Percentiles rank a stretch among this genome's conserved stretches.
phyloP scores from a whole-genome alignment of 2,329 filamentous ascomycete species.

The Claviceps capensis region DNA sequence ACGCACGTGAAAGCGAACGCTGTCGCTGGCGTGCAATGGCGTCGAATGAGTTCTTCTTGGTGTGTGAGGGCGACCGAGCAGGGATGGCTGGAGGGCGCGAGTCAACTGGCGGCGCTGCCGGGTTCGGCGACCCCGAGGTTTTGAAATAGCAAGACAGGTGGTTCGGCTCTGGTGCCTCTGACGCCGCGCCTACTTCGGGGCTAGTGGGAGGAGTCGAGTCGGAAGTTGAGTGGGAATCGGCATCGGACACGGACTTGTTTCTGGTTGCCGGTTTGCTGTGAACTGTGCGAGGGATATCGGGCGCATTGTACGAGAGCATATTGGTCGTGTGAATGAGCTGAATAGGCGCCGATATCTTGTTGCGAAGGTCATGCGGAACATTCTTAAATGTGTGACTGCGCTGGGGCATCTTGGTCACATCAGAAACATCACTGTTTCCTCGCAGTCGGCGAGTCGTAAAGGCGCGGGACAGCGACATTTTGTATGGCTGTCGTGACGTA shows the following conservation, averaged over 20 bases:
- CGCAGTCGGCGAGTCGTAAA: conserved; percentile 58
- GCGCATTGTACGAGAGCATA: conserved; percentile 88
- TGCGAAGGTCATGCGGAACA: conserved; percentile 32
- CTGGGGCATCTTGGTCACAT: conserved; percentile 25
- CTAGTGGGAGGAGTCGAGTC: conserved; percentile 52
- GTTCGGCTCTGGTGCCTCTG: conserved; percentile 46
- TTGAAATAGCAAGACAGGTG: conserved; percentile 56
- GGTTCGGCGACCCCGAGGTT: conserved; percentile 31
- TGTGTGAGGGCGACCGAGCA: conserved; percentile 70
- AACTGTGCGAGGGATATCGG: conserved; percentile 51
- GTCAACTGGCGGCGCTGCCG: conserved; percentile 15
- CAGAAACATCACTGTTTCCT: conserved; percentile 30
- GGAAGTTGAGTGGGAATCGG: conserved; percentile 45
- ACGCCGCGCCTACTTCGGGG: conserved; percentile 51
- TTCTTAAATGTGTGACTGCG: conserved; percentile 37
- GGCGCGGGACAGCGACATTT: conserved; percentile 50
- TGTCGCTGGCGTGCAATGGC: conserved; percentile 50
- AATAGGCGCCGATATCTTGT: conserved; percentile 77
- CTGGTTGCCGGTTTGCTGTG: conserved; percentile 38
- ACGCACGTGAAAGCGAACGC: conserved; percentile 48
- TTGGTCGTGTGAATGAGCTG: conserved; percentile 90
- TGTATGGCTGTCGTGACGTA: too few relatives aligned
- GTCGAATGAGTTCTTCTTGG: conserved; percentile 69
- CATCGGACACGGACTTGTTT: conserved; percentile 56
- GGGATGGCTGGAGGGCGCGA: conserved; percentile 46